These are phyloP conservation scores for Eremomyces bilateralis DNA, from an alignment of 495 filamentous ascomycete genomes.

Conservation along the genomic window DNA sequence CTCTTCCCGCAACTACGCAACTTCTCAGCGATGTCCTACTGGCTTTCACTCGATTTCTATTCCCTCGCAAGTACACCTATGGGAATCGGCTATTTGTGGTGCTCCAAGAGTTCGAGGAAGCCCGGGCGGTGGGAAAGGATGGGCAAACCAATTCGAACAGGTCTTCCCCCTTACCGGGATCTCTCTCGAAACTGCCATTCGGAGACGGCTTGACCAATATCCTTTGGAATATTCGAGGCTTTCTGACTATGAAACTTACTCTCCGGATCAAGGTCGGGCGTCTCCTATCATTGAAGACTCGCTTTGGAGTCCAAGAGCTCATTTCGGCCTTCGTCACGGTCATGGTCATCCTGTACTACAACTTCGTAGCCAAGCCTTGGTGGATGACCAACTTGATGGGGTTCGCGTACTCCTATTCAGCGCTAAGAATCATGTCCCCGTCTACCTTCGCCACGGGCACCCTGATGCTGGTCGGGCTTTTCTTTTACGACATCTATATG, in stretches of 20 bases:
- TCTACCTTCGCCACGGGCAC: slow-evolving; percentile 72
- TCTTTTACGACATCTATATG: slow-evolving; percentile 91
- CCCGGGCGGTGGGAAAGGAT: slow-evolving; percentile 1
- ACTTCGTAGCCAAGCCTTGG: slow-evolving; percentile 49
- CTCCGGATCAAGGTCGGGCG: slow-evolving; percentile 25
- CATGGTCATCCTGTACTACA: slow-evolving; percentile 40
- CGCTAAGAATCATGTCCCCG: slow-evolving; percentile 69
- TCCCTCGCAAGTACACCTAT: slow-evolving; percentile 41
- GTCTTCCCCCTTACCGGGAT: slow-evolving; percentile 35
- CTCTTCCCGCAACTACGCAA: slow-evolving; percentile 47
- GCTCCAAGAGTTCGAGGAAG: slow-evolving; percentile 4
- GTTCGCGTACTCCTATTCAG: slow-evolving; percentile 63
- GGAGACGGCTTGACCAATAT: slow-evolving; percentile 12
- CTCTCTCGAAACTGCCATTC: slow-evolving; percentile 22
- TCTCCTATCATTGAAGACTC: slow-evolving; percentile 22
- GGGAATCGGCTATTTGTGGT: too few species aligned
- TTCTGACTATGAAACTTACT: slow-evolving; percentile 26
- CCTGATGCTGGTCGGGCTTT: slow-evolving; percentile 53
- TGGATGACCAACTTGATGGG: slow-evolving; percentile 74
- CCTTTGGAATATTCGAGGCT: slow-evolving; percentile 28
- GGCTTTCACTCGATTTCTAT: slow-evolving; percentile 43
- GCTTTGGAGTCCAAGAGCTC: slow-evolving; percentile 32
- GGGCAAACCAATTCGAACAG: slow-evolving; percentile 5
- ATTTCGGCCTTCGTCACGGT: slow-evolving; percentile 38
- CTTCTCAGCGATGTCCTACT: slow-evolving; percentile 45